phyloP scores from a whole-genome alignment of 1,284 basidiomycete genomes.

The Trichosporon ovoides region DNA sequence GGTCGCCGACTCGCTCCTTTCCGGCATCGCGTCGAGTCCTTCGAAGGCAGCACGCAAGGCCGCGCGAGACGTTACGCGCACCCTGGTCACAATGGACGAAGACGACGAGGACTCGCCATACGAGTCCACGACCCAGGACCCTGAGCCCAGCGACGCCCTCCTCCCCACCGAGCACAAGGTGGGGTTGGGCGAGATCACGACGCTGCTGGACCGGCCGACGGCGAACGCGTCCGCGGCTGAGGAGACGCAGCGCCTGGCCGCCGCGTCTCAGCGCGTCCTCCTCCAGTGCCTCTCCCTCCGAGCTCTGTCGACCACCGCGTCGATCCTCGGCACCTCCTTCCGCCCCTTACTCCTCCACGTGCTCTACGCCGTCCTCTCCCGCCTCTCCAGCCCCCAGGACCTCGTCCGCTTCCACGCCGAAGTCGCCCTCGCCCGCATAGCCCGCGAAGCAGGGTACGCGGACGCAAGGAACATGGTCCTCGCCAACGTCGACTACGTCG shows the following conservation, averaged over 20 bases:
- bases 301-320: conserved; percentile 63
- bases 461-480: conserved; percentile 75
- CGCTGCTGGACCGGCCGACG: conserved; percentile 40
- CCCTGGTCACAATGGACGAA: conserved; percentile 67
- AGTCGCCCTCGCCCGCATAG: conserved; percentile 63
- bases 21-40: conserved; percentile 59
- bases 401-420: conserved; percentile 66
- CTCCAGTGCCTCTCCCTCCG: conserved; percentile 60
- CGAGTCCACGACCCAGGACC: conserved; percentile 9
- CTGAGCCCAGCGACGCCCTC: conserved; percentile 27
- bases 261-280: conserved; percentile 54
- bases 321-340: conserved; percentile 55
- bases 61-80: conserved; percentile 59
- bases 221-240: conserved; percentile 23
- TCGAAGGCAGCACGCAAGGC: conserved; percentile 63
- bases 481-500: conserved; percentile 88
- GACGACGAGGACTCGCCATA: conserved; percentile 62
- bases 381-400: conserved; percentile 63
- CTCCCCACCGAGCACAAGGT: conserved; percentile 56
- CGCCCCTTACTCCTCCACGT: conserved; percentile 64
- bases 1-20: conserved; percentile 68
- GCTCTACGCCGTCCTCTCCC: conserved; percentile 77
- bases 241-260: conserved; percentile 30
- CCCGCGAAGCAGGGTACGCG: conserved; percentile 69
- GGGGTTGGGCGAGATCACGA: conserved; percentile 52